A percentile compares a stretch with the other conserved stretches of the same genome.
These are phyloP conservation scores for Fonsecaea pedrosoi DNA, from an alignment of 2,329 filamentous ascomycete genomes.

Conservation along the genomic window DNA sequence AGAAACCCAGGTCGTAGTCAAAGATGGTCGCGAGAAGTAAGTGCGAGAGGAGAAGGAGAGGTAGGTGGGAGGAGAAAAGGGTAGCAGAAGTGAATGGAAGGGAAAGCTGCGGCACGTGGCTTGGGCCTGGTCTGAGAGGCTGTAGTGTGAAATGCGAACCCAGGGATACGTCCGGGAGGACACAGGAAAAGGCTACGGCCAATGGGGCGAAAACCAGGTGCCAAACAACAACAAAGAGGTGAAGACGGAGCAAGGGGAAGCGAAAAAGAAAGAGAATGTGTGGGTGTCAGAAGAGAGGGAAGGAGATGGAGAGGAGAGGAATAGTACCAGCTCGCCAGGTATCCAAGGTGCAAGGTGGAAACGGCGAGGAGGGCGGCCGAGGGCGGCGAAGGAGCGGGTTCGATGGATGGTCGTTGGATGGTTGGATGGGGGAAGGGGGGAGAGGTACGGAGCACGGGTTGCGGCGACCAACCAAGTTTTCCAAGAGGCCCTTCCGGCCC, in stretches of 20 bases:
- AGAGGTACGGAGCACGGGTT: conserved; percentile 2
- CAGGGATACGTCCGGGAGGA: conserved; percentile 7
- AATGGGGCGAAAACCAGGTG: not conserved
- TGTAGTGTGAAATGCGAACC: not conserved
- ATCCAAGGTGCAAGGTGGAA: not conserved
- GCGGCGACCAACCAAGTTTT: conserved; percentile 9
- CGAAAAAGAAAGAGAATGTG: not conserved
- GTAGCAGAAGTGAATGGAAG: conserved; percentile 16
- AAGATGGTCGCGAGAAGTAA: not conserved
- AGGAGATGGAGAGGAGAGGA: conserved; percentile 1
- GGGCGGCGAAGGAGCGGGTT: conserved; percentile 20
- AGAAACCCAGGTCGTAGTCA: conserved; percentile 18
- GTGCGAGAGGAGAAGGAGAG: conserved; percentile 7
- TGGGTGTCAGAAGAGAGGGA: not conserved
- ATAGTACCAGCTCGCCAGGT: not conserved
- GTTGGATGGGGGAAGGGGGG: not conserved
- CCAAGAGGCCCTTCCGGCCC: conserved; percentile 5
- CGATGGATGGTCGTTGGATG: not conserved
- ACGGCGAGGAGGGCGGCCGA: not conserved
- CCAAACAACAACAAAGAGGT: not conserved
- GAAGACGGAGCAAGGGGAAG: not conserved
- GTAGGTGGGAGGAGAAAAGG: conserved; percentile 17
- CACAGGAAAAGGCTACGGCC: not conserved
- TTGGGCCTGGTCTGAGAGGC: not conserved
- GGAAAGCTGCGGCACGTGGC: conserved; percentile 19